Evolutionary conservation across 1,284 basidiomycete species (phyloP).

Genomic region (Tylopilus orsonianus): DNA sequence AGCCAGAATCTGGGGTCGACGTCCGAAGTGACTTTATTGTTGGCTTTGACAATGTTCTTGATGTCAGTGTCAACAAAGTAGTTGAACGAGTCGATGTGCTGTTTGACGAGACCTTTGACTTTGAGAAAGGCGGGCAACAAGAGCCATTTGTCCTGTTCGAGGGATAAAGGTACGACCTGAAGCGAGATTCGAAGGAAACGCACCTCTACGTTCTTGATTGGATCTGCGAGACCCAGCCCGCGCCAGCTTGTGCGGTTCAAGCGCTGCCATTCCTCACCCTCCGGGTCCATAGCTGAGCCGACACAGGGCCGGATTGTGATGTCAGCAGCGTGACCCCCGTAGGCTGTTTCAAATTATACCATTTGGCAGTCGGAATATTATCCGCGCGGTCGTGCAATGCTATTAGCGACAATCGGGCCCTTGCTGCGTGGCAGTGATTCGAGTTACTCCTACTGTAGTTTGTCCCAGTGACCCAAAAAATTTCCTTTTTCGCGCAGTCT

Average conservation of each 20-base stretch:
- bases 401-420: too few relatives aligned
- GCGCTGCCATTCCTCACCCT: constrained; percentile 61
- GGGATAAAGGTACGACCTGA: background rate
- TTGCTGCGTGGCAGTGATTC: too few relatives aligned
- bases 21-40: constrained; percentile 92
- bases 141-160: constrained; percentile 93
- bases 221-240: constrained; percentile 73
- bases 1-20: constrained; percentile 98
- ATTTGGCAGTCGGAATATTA: too few relatives aligned
- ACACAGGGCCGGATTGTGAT: too few relatives aligned
- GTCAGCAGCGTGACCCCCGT: too few relatives aligned
- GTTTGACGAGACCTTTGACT: constrained; percentile 98
- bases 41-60: constrained; percentile 94
- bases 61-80: constrained; percentile 98
- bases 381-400: too few relatives aligned
- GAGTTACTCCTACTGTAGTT: too few relatives aligned
- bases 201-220: constrained; percentile 78
- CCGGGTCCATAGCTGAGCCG: constrained; percentile 20
- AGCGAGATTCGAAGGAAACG: background rate
- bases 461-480: too few relatives aligned
- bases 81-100: constrained; percentile 99
- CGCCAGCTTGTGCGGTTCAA: constrained; percentile 60
- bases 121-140: constrained; percentile 92
- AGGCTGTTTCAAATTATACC: too few relatives aligned
- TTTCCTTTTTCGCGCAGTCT: too few relatives aligned